Conservation (phyloP, 768 basidiomycete genomes). For the Pholiota molesta region DNA sequence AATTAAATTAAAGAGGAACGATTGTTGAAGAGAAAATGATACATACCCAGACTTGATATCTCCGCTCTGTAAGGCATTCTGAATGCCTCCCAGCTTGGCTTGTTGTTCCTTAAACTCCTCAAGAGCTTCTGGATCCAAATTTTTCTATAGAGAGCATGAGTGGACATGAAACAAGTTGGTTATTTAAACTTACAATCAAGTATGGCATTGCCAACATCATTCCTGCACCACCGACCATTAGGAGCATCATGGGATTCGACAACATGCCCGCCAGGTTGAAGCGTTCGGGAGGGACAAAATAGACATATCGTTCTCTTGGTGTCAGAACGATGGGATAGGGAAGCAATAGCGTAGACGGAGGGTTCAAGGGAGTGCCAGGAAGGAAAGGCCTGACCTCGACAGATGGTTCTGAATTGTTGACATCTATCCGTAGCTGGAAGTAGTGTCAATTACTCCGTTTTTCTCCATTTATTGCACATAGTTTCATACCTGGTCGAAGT, state of each 20-base stretch:
- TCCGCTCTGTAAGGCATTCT: conserved; percentile 59
- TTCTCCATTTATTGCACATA: background rate
- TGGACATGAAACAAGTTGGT: conserved; percentile 6
- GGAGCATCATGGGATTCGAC: conserved; percentile 83
- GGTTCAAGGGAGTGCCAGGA: conserved; percentile 68
- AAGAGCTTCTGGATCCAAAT: conserved; percentile 70
- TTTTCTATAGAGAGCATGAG: conserved; percentile 53
- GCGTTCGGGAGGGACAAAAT: conserved; percentile 69
- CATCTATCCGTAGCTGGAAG: conserved; percentile 68
- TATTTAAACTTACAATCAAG: conserved; percentile 55
- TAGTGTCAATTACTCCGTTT: background rate
- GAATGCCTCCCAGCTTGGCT: conserved; percentile 54
- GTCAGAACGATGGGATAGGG: conserved; percentile 63
- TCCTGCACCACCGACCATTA: conserved; percentile 67
- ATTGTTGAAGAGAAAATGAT: background rate
- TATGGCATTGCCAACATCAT: conserved; percentile 79
- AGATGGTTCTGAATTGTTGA: conserved; percentile 41
- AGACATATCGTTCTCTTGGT: conserved; percentile 58
- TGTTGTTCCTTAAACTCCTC: conserved; percentile 68
- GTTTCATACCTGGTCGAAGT: conserved; percentile 66
- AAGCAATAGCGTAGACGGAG: conserved; percentile 55
- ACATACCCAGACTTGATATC: conserved; percentile 61
- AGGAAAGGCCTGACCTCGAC: conserved; percentile 62
- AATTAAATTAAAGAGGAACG: background rate
- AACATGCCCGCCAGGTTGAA: conserved; percentile 80